Conservation (phyloP, 164 flowering plant species). For the Stephania yunnanensis region DNA sequence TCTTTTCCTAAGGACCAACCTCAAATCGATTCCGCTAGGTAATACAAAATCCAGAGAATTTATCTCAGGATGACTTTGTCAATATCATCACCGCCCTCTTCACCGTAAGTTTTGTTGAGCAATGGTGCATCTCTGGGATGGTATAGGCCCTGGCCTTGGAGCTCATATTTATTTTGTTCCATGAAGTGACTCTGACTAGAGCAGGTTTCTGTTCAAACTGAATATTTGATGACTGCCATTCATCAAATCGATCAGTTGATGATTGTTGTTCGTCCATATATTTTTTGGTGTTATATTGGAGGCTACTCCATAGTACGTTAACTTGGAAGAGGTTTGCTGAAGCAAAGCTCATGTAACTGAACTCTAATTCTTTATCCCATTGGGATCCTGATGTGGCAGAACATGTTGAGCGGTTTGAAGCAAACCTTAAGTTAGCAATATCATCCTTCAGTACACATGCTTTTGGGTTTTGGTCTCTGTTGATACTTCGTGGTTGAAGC, state of each 20-base stretch:
- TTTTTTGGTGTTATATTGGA: constrained; percentile 4
- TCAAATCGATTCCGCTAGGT: constrained; percentile 65
- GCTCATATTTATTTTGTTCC: constrained; percentile 90
- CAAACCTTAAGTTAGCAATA: not conserved
- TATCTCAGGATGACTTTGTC: constrained; percentile 45
- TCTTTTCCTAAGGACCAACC: constrained; percentile 87
- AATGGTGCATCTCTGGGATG: constrained; percentile 89
- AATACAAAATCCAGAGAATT: constrained; percentile 60
- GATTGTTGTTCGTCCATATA: not conserved
- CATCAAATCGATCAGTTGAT: not conserved
- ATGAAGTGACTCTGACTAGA: constrained; percentile 52
- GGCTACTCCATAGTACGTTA: not conserved
- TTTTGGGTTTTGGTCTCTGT: constrained; percentile 1
- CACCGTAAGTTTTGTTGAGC: constrained; percentile 80
- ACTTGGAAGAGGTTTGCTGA: constrained; percentile 14
- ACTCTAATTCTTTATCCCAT: constrained; percentile 18
- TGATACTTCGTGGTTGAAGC: constrained; percentile 6
- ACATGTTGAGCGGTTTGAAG: constrained; percentile 11
- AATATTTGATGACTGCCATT: not conserved
- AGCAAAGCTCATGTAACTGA: constrained; percentile 16
- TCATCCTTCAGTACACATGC: constrained; percentile 2
- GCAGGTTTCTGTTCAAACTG: constrained; percentile 6
- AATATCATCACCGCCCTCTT: constrained; percentile 99
- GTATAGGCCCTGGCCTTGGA: constrained; percentile 72
- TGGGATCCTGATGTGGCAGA: constrained; percentile 10